A percentile compares a stretch with the other conserved stretches of the same genome.
These are phyloP conservation scores for Przewalskia tangutica DNA, from an alignment of 257 asterid species.

Conservation along the genomic window DNA sequence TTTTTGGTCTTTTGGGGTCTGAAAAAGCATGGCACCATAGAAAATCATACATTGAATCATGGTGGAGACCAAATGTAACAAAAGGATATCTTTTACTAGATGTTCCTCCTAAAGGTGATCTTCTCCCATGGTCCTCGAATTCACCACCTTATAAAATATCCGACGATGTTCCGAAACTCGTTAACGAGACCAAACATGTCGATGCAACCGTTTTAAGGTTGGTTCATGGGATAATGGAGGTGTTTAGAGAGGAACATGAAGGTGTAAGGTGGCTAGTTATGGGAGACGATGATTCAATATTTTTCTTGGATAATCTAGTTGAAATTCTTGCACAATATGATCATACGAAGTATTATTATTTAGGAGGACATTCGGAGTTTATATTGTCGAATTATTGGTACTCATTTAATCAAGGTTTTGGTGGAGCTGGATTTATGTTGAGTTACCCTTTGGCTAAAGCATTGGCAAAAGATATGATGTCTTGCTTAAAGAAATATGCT, in stretches of 20 bases:
- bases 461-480: slow-evolving; percentile 30
- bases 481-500: slow-evolving; percentile 38
- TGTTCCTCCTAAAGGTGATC: slow-evolving; percentile 17
- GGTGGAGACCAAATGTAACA: slow-evolving; percentile 64
- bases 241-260: slow-evolving; percentile 24
- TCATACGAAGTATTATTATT: slow-evolving; percentile 32
- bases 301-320: slow-evolving; percentile 49
- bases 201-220: slow-evolving; percentile 19
- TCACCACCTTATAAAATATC: slow-evolving; percentile 51
- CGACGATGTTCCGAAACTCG: slow-evolving; percentile 15
- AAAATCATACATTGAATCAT: slow-evolving; percentile 39
- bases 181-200: slow-evolving; percentile 11
- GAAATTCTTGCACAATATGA: slow-evolving; percentile 37
- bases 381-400: slow-evolving; percentile 31
- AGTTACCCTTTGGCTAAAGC: slow-evolving; percentile 55
- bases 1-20: slow-evolving; percentile 50
- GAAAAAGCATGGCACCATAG: slow-evolving; percentile 38
- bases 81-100: slow-evolving; percentile 44
- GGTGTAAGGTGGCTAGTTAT: slow-evolving; percentile 48
- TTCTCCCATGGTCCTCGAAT: slow-evolving; percentile 48
- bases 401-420: slow-evolving; percentile 54
- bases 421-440: slow-evolving; percentile 60
- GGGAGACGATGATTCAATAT: slow-evolving; percentile 75
- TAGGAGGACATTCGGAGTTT: slow-evolving; percentile 46
- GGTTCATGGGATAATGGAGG: slow-evolving; percentile 53